Evolutionary conservation across 495 filamentous ascomycete genomes (phyloP).

Genomic region (Schizothecium vesticola): DNA sequence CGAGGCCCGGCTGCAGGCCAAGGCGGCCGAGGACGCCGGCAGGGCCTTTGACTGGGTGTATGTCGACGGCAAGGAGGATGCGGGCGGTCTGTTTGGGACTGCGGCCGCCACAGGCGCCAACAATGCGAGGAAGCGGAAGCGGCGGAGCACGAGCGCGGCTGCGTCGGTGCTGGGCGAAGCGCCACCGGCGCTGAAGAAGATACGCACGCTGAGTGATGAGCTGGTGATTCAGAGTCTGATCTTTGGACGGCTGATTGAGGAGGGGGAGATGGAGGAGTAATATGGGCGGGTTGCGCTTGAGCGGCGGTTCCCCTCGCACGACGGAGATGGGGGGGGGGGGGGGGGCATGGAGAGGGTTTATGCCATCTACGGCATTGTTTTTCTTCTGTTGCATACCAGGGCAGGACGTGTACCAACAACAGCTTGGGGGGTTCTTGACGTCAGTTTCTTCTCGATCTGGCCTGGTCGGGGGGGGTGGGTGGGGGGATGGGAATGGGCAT

Average conservation of each 20-base stretch:
- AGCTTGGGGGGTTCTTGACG: not conserved
- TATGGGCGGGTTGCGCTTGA: too few relatives aligned
- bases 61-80: slow-evolving; percentile 51
- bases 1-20: slow-evolving; percentile 53
- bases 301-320: too few relatives aligned
- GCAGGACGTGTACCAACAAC: not conserved
- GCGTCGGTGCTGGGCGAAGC: slow-evolving; percentile 23
- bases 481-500: not conserved
- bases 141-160: slow-evolving; percentile 32
- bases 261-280: slow-evolving; percentile 42
- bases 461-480: not conserved
- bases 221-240: slow-evolving; percentile 92
- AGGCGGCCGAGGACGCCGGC: slow-evolving; percentile 43
- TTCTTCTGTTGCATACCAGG: not conserved
- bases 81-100: slow-evolving; percentile 24
- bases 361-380: not conserved
- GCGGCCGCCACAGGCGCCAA: not conserved
- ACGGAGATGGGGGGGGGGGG: too few relatives aligned
- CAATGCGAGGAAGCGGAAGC: slow-evolving; percentile 40
- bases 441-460: not conserved
- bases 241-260: slow-evolving; percentile 68
- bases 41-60: slow-evolving; percentile 75
- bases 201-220: slow-evolving; percentile 71
- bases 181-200: slow-evolving; percentile 36
- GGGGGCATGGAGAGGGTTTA: not conserved